Conservation (phyloP, 306 rosid species). For the Trifolium pratense region DNA sequence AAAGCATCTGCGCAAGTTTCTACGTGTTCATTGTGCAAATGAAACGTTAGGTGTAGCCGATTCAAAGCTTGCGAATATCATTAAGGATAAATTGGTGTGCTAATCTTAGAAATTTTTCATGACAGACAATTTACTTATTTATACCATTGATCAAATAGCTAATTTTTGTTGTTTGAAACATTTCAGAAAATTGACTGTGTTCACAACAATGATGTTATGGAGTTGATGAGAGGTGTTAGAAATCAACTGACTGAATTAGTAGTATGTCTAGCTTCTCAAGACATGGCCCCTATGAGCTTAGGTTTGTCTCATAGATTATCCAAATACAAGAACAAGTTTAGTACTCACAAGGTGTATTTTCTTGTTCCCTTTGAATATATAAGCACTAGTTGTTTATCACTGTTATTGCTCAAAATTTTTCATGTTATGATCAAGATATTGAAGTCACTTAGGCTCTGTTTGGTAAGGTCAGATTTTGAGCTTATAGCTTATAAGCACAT, state of each 20-base stretch:
- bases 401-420: not conserved
- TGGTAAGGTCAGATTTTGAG: no score
- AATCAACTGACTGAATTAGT: constrained; percentile 79
- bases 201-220: constrained; percentile 86
- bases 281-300: constrained; percentile 94
- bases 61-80: constrained; percentile 82
- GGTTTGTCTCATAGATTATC: constrained; percentile 93
- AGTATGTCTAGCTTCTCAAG: constrained; percentile 80
- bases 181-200: constrained; percentile 84
- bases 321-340: constrained; percentile 86
- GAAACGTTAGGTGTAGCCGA: constrained; percentile 85
- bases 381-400: not conserved
- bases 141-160: not conserved
- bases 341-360: constrained; percentile 98
- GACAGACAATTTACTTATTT: not conserved
- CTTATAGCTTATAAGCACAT: no score
- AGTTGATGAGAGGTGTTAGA: constrained; percentile 88
- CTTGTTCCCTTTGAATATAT: not conserved
- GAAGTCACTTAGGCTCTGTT: no score
- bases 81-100: constrained; percentile 87
- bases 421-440: not conserved
- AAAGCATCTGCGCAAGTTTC: constrained; percentile 87
- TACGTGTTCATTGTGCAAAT: constrained; percentile 74
- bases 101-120: not conserved
- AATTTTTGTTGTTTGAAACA: not conserved